Conservation (phyloP, 2,329 filamentous ascomycete species). For the Aspergillus arachidicola region DNA sequence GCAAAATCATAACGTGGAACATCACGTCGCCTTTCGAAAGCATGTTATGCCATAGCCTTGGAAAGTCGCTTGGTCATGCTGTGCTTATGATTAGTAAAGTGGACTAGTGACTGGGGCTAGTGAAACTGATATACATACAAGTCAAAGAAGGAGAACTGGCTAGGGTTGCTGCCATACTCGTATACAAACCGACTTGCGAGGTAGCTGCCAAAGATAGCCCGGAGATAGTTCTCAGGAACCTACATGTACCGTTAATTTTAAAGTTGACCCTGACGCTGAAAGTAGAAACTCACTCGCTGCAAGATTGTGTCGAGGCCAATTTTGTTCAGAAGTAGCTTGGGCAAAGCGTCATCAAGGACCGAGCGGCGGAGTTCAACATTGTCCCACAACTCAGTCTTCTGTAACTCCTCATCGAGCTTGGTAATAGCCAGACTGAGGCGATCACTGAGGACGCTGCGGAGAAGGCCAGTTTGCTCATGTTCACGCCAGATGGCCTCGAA, state of each 20-base stretch:
- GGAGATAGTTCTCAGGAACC: conserved; percentile 88
- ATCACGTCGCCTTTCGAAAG: conserved; percentile 14
- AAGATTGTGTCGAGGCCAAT: conserved; percentile 90
- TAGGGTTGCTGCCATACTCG: conserved; percentile 86
- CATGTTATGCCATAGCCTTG: conserved; percentile 30
- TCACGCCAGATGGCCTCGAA: conserved; percentile 99
- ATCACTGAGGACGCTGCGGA: conserved; percentile 87
- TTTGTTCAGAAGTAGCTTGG: conserved; percentile 79
- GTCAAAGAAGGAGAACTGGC: conserved; percentile 97
- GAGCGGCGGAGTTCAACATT: conserved; percentile 75
- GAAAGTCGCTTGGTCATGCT: conserved; percentile 44
- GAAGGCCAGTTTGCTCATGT: conserved; percentile 75
- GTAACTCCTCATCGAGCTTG: conserved; percentile 93
- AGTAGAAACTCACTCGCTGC: conserved; percentile 61
- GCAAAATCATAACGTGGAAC: conserved; percentile 16
- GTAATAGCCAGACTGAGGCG: conserved; percentile 90
- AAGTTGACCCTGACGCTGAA: background rate
- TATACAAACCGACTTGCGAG: conserved; percentile 96
- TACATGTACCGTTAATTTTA: conserved; percentile 35
- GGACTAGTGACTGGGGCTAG: conserved; percentile 5
- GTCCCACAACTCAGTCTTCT: conserved; percentile 89
- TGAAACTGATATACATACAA: conserved; percentile 68
- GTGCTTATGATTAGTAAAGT: conserved; percentile 15
- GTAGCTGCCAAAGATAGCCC: conserved; percentile 94
- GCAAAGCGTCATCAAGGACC: conserved; percentile 83